Evolutionary conservation across 192 early-diverging fungal genomes (phyloP), one percentile per base, ranked within the genome.

Genomic region (Podila verticillata): DNA sequence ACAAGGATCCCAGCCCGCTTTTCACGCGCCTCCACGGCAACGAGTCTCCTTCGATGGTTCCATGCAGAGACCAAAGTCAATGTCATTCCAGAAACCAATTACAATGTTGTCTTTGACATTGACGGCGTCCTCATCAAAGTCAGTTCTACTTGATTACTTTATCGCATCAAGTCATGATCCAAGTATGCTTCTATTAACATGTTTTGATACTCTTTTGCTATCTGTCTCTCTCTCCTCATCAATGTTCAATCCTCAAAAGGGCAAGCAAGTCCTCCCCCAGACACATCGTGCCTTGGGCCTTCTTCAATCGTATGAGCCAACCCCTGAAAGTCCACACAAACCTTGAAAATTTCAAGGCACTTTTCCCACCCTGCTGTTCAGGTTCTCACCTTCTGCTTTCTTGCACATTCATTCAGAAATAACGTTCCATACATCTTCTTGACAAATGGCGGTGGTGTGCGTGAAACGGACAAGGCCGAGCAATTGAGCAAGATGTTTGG

Each of bases 101-200:
- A 68, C 87, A 80, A 65, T 10, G 81, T 90, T 26, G 89, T 86
- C 19, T 90, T 94, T 60, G 92, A 93, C 68, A 91, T 94, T 75
- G 96, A 98, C 68, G 96, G 96, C 28, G 95, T 97, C 24, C 88
- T 97, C 28, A 90, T 96, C 67, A 92, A 91, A 81, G 93, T 91
- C 66, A n/a, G 35, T 15, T 32, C 20, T 47, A n/a, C 13, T 5
- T 63, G 29, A 10, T 2, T 17, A 44, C 17, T 9, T 36, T 44
- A 1, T 7, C 30, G 39, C 17, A 2, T 44, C 17, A 44, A 15
- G n/a, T n/a, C n/a, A n/a, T n/a, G 39, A 44, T 44, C 39, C 13
- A 17, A 0, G 17, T 56, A 31, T 19, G 44, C 9, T 58, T n/a
- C 39, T 1, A 47, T 59, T 26, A 47, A 44, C 10, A n/a, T 34